Percentiles rank a stretch among this genome's conserved stretches.
These are phyloP conservation scores for Hericium rajendrae DNA, from an alignment of 768 basidiomycete species.

Conservation along the genomic window DNA sequence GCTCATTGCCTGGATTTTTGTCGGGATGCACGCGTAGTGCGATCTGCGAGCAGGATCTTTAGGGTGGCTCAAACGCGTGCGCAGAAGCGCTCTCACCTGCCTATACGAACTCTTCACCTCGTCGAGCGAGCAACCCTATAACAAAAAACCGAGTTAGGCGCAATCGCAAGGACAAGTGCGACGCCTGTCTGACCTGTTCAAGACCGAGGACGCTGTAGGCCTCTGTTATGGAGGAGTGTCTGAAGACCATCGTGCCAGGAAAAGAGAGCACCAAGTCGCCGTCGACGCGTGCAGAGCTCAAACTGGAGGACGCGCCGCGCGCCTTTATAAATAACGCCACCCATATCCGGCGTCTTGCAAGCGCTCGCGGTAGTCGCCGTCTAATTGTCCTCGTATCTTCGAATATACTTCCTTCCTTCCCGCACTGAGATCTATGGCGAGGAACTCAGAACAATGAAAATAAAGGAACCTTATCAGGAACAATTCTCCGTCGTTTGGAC, in stretches of 20 bases:
- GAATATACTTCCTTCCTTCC: background rate
- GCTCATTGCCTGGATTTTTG: constrained; percentile 58
- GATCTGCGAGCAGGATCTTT: constrained; percentile 26
- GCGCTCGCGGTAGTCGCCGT: too few species aligned
- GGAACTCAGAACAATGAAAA: too few species aligned
- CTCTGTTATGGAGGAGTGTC: constrained; percentile 25
- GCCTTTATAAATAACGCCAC: background rate
- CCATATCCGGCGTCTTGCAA: background rate
- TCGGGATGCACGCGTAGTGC: constrained; percentile 68
- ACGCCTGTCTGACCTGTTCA: constrained; percentile 32
- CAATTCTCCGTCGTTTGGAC: too few species aligned
- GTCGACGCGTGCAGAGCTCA: background rate
- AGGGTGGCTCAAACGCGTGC: background rate
- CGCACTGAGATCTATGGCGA: background rate
- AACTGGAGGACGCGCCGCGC: background rate
- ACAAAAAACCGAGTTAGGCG: background rate
- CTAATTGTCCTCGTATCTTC: too few species aligned
- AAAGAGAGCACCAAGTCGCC: background rate
- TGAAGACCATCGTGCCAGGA: constrained; percentile 24
- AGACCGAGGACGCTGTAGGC: constrained; percentile 41
- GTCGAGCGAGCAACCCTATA: constrained; percentile 51
- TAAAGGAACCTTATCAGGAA: too few species aligned
- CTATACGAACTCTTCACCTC: constrained; percentile 61
- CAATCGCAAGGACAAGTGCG: background rate
- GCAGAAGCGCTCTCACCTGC: constrained; percentile 31